Conservation (phyloP, 1,284 basidiomycete species). For the Rhodotorula mucilaginosa region DNA sequence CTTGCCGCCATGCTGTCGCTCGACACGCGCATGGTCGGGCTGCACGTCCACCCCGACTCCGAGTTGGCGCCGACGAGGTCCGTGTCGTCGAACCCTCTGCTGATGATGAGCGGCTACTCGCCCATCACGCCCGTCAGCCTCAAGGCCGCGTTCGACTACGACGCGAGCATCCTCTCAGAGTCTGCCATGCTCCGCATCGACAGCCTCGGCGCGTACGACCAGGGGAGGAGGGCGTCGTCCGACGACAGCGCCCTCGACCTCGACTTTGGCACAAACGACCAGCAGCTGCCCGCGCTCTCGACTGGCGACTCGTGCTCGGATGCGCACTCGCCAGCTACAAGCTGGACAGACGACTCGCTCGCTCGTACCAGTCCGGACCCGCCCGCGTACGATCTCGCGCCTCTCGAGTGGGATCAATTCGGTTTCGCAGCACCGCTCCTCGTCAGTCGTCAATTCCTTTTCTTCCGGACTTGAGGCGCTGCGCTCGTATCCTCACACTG, state of each 20-base stretch:
- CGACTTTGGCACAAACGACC: background rate
- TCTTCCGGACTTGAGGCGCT: no score
- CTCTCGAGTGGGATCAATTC: background rate
- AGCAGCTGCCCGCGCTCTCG: background rate
- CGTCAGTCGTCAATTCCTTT: background rate
- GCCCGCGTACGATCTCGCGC: background rate
- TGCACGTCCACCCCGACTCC: background rate
- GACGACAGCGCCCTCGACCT: background rate
- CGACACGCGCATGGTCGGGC: background rate
- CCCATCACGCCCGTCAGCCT: background rate
- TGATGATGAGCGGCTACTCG: background rate
- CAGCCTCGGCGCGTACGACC: background rate
- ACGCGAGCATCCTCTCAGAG: background rate
- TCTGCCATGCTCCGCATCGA: background rate
- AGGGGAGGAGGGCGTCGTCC: background rate
- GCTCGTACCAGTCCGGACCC: background rate
- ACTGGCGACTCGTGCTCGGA: conserved; percentile 7
- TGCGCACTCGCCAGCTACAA: background rate
- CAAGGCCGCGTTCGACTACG: conserved; percentile 7
- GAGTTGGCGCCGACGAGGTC: background rate
- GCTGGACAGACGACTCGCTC: background rate
- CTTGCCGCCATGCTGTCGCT: background rate
- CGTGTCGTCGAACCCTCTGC: no score
- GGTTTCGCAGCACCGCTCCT: background rate
- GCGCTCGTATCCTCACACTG: no score